Conservation (phyloP, 2,329 filamentous ascomycete species). For the Juglanconis sp. region DNA sequence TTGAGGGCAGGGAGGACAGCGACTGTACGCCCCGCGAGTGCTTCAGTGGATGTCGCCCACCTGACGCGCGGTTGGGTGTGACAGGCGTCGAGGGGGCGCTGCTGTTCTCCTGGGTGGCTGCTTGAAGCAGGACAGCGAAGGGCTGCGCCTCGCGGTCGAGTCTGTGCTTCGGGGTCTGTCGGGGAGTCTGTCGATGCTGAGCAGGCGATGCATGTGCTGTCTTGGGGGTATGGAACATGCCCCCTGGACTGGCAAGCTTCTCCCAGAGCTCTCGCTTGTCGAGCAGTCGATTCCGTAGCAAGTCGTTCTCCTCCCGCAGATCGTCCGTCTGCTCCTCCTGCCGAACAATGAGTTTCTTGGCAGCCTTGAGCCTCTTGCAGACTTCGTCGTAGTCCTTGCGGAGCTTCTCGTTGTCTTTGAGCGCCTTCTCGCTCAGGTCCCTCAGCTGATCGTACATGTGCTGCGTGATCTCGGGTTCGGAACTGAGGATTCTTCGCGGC, state of each 20-base stretch:
- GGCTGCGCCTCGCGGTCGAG: conserved; percentile 49
- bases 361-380: conserved; percentile 63
- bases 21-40: conserved; percentile 78
- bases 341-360: conserved; percentile 74
- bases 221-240: conserved; percentile 62
- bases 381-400: conserved; percentile 63
- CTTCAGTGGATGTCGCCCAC: conserved; percentile 49
- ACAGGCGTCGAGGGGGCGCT: conserved; percentile 72
- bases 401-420: conserved; percentile 63
- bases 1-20: conserved; percentile 78
- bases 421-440: conserved; percentile 61
- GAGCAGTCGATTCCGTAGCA: conserved; percentile 78
- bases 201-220: conserved; percentile 41
- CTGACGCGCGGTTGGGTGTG: conserved; percentile 38
- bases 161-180: conserved; percentile 48
- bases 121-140: conserved; percentile 77
- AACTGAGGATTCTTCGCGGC: conserved; percentile 46
- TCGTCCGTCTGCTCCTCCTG: conserved; percentile 70
- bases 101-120: conserved; percentile 72
- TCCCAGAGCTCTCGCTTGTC: conserved; percentile 88
- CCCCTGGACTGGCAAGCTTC: conserved; percentile 71
- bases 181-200: conserved; percentile 45
- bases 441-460: conserved; percentile 61
- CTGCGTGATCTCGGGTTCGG: conserved; percentile 50
- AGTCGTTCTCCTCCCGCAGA: conserved; percentile 71